Evolutionary conservation across 805 yeast genomes (phyloP), one percentile per base, ranked within the genome.

Genomic region (Candida sphagnicola): DNA sequence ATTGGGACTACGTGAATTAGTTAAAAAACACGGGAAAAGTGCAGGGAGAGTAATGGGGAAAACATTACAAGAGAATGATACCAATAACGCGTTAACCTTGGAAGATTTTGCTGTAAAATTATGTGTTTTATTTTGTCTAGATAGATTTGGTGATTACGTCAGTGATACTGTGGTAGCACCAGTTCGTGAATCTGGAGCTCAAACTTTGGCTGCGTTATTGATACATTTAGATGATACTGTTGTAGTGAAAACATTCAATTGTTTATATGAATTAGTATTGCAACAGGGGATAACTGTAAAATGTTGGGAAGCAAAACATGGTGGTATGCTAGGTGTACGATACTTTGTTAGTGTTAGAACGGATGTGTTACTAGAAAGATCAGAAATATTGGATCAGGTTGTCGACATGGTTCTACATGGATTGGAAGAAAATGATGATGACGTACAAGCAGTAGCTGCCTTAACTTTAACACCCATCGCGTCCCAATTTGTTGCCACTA

Each of bases 151-250:
- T 34, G 99, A 93, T 65, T 93, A 86, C 59, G 95, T 93, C 23
- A 83, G 95, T 31, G 99, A 93, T 56, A 95, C 95, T 5, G 99
- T 93, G 11, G 95, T 93, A 28, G 98, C 98, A 0, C 99, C 99
- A 1, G 98, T 93, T 4, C 70, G 99, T 54, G 99, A 95, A 62
- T 88, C 96, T 25, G 88, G 91, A 19, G 97, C 96, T 0, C 99
- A 93, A 61, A 80, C 96, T 0, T 63, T 93, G 35, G 98, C 96
- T 12, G 96, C 96, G 1, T 63, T 91, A 28, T 64, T 93, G 32
- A 66, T 84, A n/a, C 93, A 88, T 59, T 62, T 93, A 35, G 73
- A 80, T 14, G 75, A 75, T 28, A 73, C 70, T 2, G 64, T 76
- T 1, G 82, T 85, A 5, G 51, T 78, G 6, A 70, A 74, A 35